Base-by-base conservation (phyloP, 202 grass and related monocot genomes). In the Musa balbisiana region DNA sequence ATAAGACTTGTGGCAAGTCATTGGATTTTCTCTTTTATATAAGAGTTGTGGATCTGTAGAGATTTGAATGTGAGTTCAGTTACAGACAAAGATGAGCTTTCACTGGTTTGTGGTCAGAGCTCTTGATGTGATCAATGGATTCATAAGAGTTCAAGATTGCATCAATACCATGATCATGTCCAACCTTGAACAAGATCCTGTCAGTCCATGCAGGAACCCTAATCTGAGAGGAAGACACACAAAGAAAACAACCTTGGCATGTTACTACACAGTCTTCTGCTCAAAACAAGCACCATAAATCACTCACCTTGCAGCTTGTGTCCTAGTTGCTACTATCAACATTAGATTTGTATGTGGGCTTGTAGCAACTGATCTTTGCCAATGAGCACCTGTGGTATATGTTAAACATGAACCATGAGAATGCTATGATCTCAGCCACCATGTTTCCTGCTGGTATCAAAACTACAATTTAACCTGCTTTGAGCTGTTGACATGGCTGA, bases 171-270 rank as follows among this genome's bases (percentile, higher is more conserved):
- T 87, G 89, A 24, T 82, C 76, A 25, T 76, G 53, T 29, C 83
- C 80, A 59, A 92, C 83, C 80, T 92, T 92, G 80, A 89, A 92
- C 80, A 92, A 51, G 82, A 92, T 87, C 75, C 87, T 87, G 49
- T 89, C 87, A 43, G 90, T 92, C 90, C 90, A 89, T 60, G 90
- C 89, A 79, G 90, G 87, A 24, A 89, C 84, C 83, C 90, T 72
- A 73, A 92, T 74, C 87, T 92, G 90, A 50, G 62, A 3, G 24
- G 16, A 12, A 9, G 58, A 79, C 2, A 23, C 2, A 22, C 10
- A 16, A 75, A 62, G 23, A 3, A 62, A 49, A 33, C 22, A 67
- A 67, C 10, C 22, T 67, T 33, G 20, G 1, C 58, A 62, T 62
- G 58, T 20, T 15, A 49, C 62, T 68, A 81, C 27, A 27, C 27